These are phyloP conservation scores for Yueomyces sp. DNA, from an alignment of 805 yeast genomes.

Conservation along the genomic window DNA sequence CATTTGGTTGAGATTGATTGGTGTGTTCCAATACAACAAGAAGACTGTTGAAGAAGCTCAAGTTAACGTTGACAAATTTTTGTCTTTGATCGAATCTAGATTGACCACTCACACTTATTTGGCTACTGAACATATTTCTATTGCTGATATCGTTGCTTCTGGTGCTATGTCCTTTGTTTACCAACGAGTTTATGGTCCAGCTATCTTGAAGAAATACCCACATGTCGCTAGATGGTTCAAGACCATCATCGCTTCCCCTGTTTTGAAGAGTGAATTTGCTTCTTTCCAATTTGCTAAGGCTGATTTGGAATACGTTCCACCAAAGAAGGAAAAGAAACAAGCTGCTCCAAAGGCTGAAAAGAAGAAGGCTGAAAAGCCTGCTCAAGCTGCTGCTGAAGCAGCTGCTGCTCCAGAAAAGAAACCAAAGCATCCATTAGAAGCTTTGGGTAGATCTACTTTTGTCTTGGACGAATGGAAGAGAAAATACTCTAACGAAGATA, in stretches of 20 bases:
- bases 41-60: constrained; percentile 38
- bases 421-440: constrained; percentile 83
- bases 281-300: constrained; percentile 46
- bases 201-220: constrained; percentile 54
- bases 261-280: constrained; percentile 33
- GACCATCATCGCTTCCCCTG: constrained; percentile 37
- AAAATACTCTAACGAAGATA: constrained; percentile 90
- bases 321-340: constrained; percentile 54
- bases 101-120: constrained; percentile 53
- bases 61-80: constrained; percentile 27
- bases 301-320: constrained; percentile 45
- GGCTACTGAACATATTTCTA: constrained; percentile 55
- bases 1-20: constrained; percentile 45
- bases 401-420: constrained; percentile 42
- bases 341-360: constrained; percentile 27
- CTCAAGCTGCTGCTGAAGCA: constrained; percentile 24
- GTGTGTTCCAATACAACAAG: constrained; percentile 69
- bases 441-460: constrained; percentile 56
- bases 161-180: background rate
- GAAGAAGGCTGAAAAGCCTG: constrained; percentile 26
- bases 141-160: constrained; percentile 17
- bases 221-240: constrained; percentile 59
- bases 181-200: constrained; percentile 34
- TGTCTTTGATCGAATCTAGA: constrained; percentile 40
- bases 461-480: constrained; percentile 91